phyloP scores from a whole-genome alignment of 768 basidiomycete species.

The Panaeolus papilionaceus region DNA sequence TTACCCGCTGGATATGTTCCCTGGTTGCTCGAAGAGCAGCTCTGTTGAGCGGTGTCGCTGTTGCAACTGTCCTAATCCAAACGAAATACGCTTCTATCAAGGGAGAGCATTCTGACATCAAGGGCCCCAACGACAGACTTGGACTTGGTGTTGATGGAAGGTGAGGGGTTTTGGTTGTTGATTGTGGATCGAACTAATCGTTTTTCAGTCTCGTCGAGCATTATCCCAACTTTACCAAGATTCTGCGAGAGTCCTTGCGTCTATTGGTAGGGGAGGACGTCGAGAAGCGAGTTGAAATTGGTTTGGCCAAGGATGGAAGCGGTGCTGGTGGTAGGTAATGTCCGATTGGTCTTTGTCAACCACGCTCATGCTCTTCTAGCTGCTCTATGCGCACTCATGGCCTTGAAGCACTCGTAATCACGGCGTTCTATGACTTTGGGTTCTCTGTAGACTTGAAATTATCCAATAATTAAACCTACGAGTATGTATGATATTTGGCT shows the following conservation, averaged over 20 bases:
- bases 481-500: constrained; percentile 9
- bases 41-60: constrained; percentile 81
- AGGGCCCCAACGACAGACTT: constrained; percentile 54
- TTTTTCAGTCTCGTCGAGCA: constrained; percentile 80
- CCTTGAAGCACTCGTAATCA: constrained; percentile 58
- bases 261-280: constrained; percentile 79
- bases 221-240: constrained; percentile 85
- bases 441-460: background rate
- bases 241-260: constrained; percentile 77
- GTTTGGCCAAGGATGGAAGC: constrained; percentile 96
- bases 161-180: constrained; percentile 40
- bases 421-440: constrained; percentile 13
- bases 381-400: constrained; percentile 87
- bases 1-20: constrained; percentile 81
- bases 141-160: constrained; percentile 94
- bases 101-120: constrained; percentile 37
- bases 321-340: constrained; percentile 90
- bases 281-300: constrained; percentile 83
- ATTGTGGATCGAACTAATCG: constrained; percentile 11
- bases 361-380: constrained; percentile 49
- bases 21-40: constrained; percentile 86
- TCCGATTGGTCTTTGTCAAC: constrained; percentile 17
- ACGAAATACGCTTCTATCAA: constrained; percentile 70
- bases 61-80: constrained; percentile 86
- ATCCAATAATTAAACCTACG: constrained; percentile 15